Percentiles rank a stretch among this genome's conserved stretches.
These are phyloP conservation scores for Cyberlindnera amylophila DNA, from an alignment of 805 yeast genomes.

Conservation along the genomic window DNA sequence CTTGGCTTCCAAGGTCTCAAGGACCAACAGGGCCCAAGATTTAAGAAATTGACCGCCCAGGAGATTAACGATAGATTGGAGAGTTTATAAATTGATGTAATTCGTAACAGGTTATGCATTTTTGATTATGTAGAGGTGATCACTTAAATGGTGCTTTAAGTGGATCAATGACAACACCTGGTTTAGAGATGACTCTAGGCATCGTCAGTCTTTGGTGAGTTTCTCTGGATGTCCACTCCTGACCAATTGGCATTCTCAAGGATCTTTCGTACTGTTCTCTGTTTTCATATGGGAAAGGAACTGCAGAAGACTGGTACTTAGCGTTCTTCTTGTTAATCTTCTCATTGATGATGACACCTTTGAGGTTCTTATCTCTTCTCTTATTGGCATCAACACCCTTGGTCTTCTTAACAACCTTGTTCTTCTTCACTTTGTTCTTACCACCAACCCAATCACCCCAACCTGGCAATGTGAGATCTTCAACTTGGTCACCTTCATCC, in stretches of 20 bases:
- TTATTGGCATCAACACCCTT: conserved; percentile 72
- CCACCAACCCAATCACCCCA: conserved; percentile 98
- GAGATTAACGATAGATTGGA: conserved; percentile 96
- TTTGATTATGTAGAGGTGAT: background rate
- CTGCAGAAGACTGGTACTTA: conserved; percentile 84
- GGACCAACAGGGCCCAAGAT: conserved; percentile 82
- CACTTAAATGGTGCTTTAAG: conserved; percentile 77
- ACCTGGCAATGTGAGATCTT: conserved; percentile 86
- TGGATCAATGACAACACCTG: conserved; percentile 89
- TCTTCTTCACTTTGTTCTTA: conserved; percentile 39
- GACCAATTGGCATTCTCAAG: conserved; percentile 92
- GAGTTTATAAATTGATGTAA: conserved; percentile 51
- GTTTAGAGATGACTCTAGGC: conserved; percentile 83
- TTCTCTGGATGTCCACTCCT: conserved; percentile 89
- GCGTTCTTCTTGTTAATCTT: conserved; percentile 75
- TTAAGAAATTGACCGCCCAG: conserved; percentile 76
- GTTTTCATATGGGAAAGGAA: conserved; percentile 92
- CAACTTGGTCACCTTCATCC: conserved; percentile 85
- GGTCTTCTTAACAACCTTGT: conserved; percentile 63
- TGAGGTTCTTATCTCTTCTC: conserved; percentile 72
- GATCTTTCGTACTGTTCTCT: conserved; percentile 94
- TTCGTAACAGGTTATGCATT: no score
- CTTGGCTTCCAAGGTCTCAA: conserved; percentile 84
- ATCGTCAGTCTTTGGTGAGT: conserved; percentile 84
- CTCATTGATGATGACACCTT: conserved; percentile 88